Evolutionary conservation across 805 yeast species (phyloP), one percentile per base, ranked within the genome.

Genomic region (Cyberlindnera xishuangbannaensis): DNA sequence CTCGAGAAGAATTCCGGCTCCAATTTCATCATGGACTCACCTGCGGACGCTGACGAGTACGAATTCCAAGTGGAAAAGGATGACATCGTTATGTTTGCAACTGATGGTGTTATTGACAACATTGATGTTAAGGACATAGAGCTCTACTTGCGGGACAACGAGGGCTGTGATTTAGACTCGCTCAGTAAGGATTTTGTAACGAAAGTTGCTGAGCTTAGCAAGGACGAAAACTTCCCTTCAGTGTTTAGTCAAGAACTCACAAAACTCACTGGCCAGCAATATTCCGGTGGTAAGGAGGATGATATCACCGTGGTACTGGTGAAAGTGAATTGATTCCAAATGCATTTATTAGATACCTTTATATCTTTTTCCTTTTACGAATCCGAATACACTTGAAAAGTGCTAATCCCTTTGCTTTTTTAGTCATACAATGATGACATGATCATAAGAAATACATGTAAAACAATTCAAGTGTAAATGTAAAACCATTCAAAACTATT

Each of bases 91-190:
- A 55, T 92, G 32, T 78, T 90, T 51, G 94, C 95, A 25, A 86
- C 97, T 0, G 98, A 90, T 60, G 98, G 98, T 19, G 81, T 90
- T 30, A 78, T 84, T 18, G 98, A 90, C 57, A 90, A 90, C 55
- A 73, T 90, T 24, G 68, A 73, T 12, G 66, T 79, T 2, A 73
- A 74, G 28, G 95, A 86, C 50, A 77, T 85, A 32, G 85, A 76
- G 50, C 51, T 73, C 13, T 82, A 71, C 43, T 67, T 88, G 37
- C 70, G 68, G 28, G 88, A 84, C 47, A 56, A 63, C 28, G 45
- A 53, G 31, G 34, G 39, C 12, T 31, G 47, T 5, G 64, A 67
- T 24, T 62, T 78, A 35, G 65, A 69, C 30, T 55, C 55, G 7
- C 51, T 78, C 2, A 68, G 87, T 4, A 58, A 64, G 11, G 56